Evolutionary conservation across 164 flowering plant genomes (phyloP).

Genomic region (Litsea cubeba): DNA sequence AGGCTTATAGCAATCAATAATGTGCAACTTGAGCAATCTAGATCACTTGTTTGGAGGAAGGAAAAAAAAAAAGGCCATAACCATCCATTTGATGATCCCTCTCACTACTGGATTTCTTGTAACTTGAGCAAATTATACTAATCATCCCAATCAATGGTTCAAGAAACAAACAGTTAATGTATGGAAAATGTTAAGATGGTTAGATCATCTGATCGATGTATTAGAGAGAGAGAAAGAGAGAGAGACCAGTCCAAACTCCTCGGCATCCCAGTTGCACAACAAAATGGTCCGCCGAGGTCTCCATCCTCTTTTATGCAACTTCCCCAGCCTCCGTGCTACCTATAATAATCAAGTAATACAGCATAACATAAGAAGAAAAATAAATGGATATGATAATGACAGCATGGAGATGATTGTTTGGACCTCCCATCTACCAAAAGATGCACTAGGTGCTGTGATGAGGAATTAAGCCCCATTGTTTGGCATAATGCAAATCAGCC

Average conservation of each 20-base stretch:
- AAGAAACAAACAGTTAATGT: neutral
- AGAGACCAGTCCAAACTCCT: slow-evolving; percentile 76
- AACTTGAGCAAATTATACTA: neutral
- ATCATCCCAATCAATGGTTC: neutral
- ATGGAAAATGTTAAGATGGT: neutral
- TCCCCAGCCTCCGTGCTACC: slow-evolving; percentile 55
- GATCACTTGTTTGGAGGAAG: neutral
- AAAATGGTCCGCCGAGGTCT: slow-evolving; percentile 47
- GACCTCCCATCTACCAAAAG: neutral
- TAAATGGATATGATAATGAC: neutral
- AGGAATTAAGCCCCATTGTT: too few species aligned
- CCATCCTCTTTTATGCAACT: slow-evolving; percentile 35
- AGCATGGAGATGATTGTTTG: neutral
- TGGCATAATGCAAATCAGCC: neutral
- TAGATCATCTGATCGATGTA: neutral
- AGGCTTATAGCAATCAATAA: neutral
- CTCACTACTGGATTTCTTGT: neutral
- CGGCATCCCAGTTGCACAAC: slow-evolving; percentile 87
- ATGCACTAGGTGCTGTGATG: neutral
- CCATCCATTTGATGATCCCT: neutral
- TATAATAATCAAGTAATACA: slow-evolving; percentile 10
- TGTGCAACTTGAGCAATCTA: neutral
- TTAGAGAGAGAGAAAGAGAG: slow-evolving; percentile 15
- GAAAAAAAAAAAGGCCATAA: neutral
- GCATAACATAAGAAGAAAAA: neutral